A percentile compares a stretch with the other conserved stretches of the same genome.
These are phyloP conservation scores for Patellaria atrata DNA, from an alignment of 495 filamentous ascomycete species.

Conservation along the genomic window DNA sequence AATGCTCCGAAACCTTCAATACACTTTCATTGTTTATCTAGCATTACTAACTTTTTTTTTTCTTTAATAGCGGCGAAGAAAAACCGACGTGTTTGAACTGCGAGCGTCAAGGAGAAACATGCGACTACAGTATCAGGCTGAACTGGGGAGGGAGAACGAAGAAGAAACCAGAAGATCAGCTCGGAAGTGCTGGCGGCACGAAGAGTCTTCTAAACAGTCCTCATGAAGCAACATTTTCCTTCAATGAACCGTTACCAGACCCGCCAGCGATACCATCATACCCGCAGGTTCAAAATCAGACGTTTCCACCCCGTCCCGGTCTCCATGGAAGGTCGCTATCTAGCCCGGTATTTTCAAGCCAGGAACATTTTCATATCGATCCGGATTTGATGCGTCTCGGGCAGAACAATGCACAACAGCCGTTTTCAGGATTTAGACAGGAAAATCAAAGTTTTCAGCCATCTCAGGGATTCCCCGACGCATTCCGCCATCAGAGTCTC, in stretches of 20 bases:
- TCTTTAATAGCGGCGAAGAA: conserved; percentile 46
- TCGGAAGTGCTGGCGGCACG: conserved; percentile 8
- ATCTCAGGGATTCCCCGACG: too few relatives aligned
- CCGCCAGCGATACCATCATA: neutral
- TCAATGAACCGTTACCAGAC: conserved; percentile 7
- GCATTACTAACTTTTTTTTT: neutral
- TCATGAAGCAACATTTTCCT: conserved; percentile 11
- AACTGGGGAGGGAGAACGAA: conserved; percentile 66
- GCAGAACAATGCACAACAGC: too few relatives aligned
- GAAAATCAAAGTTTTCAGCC: too few relatives aligned
- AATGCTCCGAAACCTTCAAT: too few relatives aligned
- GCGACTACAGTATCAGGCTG: conserved; percentile 74
- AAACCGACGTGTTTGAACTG: conserved; percentile 69
- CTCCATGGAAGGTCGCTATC: too few relatives aligned
- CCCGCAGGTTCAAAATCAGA: too few relatives aligned
- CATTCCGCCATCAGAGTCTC: too few relatives aligned
- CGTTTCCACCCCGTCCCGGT: too few relatives aligned
- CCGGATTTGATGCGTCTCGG: conserved; percentile 14
- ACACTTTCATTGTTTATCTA: neutral
- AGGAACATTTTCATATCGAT: too few relatives aligned
- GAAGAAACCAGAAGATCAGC: conserved; percentile 29
- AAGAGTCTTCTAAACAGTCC: conserved; percentile 13
- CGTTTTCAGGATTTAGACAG: too few relatives aligned
- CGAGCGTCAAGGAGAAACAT: conserved; percentile 56
- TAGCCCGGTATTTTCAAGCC: too few relatives aligned